Evolutionary conservation across 352 stramenopile genomes (phyloP), one percentile per base, ranked within the genome.

Genomic region (Poterioochromonas sp.): DNA sequence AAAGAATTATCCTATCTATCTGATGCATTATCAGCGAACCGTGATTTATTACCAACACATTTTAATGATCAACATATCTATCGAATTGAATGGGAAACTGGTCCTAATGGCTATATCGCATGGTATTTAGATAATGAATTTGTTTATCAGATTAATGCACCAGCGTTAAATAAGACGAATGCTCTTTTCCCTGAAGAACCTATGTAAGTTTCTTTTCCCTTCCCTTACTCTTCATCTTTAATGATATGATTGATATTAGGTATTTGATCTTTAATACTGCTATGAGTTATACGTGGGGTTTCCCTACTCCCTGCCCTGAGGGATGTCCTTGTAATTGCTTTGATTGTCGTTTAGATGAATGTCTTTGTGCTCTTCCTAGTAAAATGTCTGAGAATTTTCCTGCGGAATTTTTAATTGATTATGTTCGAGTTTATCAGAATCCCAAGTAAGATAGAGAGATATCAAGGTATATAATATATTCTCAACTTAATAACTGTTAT

Each of bases 191-290:
- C 51, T 18, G 41, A 80, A 73, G 64, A 86, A 64, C 77, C 93
- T 84, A 88, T 90, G 87, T 76, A 88, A 85, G 84, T 92, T 20
- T 20, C n/a, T n/a, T 51, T 18, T 51, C 43, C 43, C 43, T 51
- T 51, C 18, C 18, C 5, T 20, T 51, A 51, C 5, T 51, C 86
- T 80, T 97, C 81, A 90, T 98, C 58, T 92, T 92, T 0, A 90
- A 92, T 63, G 92, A 97, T 11, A 63, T 35, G 11, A 63, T 63
- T 63, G 2, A 32, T 26, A n/a, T 32, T 0, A 95, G 89, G 54
- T 97, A 97, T 80, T 80, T 98, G 64, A 96, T 98, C 87, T 85
- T 98, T 53, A 97, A 95, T 86, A 96, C 90, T 2, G 94, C 93
- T 11, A 89, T 98, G 62, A 97, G 91, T 0, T 91, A 93, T 43